These are phyloP conservation scores for Candida tropicalis DNA, from an alignment of 1,139 yeast species.

Conservation along the genomic window DNA sequence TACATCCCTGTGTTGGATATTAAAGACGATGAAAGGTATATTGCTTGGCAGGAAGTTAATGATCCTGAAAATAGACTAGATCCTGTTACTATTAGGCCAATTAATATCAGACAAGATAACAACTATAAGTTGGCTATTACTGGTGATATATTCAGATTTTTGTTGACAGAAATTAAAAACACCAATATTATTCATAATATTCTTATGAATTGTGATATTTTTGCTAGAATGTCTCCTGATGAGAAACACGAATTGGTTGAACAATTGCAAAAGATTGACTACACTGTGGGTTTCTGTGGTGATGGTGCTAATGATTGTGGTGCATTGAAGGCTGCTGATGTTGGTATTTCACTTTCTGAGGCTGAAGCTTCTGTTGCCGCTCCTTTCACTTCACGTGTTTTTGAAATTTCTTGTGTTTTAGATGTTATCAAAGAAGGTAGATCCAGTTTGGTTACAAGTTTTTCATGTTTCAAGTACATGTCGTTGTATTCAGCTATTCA, in stretches of 20 bases:
- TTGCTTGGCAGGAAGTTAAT: conserved; percentile 69
- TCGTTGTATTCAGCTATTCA: conserved; percentile 96
- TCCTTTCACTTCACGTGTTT: conserved; percentile 88
- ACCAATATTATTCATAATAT: conserved; percentile 51
- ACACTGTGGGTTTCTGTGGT: conserved; percentile 96
- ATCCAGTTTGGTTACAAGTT: conserved; percentile 90
- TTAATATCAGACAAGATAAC: conserved; percentile 26
- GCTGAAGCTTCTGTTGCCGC: conserved; percentile 99
- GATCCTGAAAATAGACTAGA: conserved; percentile 59
- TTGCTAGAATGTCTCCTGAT: conserved; percentile 98
- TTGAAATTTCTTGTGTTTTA: conserved; percentile 90
- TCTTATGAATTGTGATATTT: conserved; percentile 73
- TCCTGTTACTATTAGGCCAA: conserved; percentile 60
- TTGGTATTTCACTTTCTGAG: conserved; percentile 92
- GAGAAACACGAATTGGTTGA: conserved; percentile 95
- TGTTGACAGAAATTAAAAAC: conserved; percentile 60
- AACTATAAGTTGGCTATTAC: conserved; percentile 79
- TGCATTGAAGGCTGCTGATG: conserved; percentile 96
- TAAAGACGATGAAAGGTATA: conserved; percentile 32
- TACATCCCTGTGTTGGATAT: conserved; percentile 68
- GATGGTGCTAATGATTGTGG: conserved; percentile 99
- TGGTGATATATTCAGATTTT: conserved; percentile 84
- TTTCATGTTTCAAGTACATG: conserved; percentile 97
- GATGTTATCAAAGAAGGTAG: conserved; percentile 94
- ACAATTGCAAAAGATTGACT: conserved; percentile 79